A percentile compares a stretch with the other conserved stretches of the same genome.
These are phyloP conservation scores for Westerdykella ornata DNA, from an alignment of 2,329 filamentous ascomycete genomes.

Conservation along the genomic window DNA sequence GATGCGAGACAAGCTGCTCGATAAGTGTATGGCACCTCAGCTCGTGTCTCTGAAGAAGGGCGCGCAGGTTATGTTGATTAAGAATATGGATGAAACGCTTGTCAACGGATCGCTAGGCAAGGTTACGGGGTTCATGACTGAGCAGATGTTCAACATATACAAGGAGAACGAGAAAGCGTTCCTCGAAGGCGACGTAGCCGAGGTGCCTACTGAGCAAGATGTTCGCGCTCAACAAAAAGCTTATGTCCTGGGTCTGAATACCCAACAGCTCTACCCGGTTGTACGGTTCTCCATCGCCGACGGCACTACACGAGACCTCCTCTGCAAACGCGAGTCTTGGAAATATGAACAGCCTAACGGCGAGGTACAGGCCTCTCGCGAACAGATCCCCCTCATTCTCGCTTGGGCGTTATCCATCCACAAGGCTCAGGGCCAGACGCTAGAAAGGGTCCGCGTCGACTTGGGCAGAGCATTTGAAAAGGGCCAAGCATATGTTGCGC, in stretches of 20 bases:
- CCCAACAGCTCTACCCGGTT: constrained; percentile 63
- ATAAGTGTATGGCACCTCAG: constrained; percentile 90
- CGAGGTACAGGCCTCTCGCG: constrained; percentile 81
- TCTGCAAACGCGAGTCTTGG: constrained; percentile 86
- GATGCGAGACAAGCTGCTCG: constrained; percentile 68
- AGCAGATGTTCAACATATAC: constrained; percentile 55
- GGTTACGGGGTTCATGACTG: constrained; percentile 72
- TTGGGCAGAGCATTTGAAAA: constrained; percentile 91
- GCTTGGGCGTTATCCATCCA: constrained; percentile 97
- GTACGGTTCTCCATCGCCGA: constrained; percentile 78
- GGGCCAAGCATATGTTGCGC: constrained; percentile 92
- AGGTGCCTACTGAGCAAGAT: constrained; percentile 33
- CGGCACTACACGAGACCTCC: constrained; percentile 65
- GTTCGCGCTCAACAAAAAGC: constrained; percentile 49
- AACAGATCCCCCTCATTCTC: constrained; percentile 71
- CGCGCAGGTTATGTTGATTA: constrained; percentile 99
- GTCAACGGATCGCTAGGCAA: constrained; percentile 93
- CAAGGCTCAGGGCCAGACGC: constrained; percentile 92
- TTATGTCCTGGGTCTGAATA: constrained; percentile 42
- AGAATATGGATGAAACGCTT: constrained; percentile 89
- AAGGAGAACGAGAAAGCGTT: constrained; percentile 53
- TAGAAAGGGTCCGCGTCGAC: constrained; percentile 91
- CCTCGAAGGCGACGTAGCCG: constrained; percentile 42
- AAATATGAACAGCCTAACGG: constrained; percentile 96
- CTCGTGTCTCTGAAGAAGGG: constrained; percentile 76